Conservation (phyloP, 345 rosid species). For the Xanthoceras sorbifolium region DNA sequence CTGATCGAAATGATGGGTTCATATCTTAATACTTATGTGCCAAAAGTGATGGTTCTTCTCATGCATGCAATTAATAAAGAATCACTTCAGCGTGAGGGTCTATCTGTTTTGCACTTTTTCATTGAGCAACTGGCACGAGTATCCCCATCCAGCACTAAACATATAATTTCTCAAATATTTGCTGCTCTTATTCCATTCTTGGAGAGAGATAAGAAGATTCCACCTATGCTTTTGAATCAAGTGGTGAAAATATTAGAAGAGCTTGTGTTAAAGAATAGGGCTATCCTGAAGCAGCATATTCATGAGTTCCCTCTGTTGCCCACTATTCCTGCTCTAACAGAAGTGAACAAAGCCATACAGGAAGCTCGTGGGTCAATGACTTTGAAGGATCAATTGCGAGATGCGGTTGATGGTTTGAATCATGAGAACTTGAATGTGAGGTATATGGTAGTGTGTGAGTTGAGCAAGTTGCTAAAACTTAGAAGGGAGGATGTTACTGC, state of each 20-base stretch:
- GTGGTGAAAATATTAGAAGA: conserved; percentile 87
- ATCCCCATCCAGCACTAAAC: conserved; percentile 83
- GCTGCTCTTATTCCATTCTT: conserved; percentile 93
- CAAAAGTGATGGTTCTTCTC: conserved; percentile 93
- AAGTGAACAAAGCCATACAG: conserved; percentile 86
- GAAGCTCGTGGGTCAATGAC: conserved; percentile 91
- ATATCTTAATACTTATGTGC: conserved; percentile 82
- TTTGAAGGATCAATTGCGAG: conserved; percentile 81
- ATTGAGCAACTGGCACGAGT: conserved; percentile 68
- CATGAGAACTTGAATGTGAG: conserved; percentile 98
- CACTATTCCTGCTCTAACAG: conserved; percentile 65
- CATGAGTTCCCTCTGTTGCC: conserved; percentile 92
- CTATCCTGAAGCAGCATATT: conserved; percentile 79
- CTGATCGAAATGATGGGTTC: conserved; percentile 93
- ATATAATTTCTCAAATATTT: conserved; percentile 89
- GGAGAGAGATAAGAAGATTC: conserved; percentile 70
- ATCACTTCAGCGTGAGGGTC: conserved; percentile 84
- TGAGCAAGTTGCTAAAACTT: conserved; percentile 76
- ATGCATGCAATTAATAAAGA: conserved; percentile 90
- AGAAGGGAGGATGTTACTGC: conserved; percentile 76
- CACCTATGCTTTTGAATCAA: conserved; percentile 50
- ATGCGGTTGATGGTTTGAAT: conserved; percentile 72
- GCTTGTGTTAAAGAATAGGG: conserved; percentile 80
- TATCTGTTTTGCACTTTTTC: conserved; percentile 80
- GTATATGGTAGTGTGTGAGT: conserved; percentile 92